Evolutionary conservation across 768 basidiomycete genomes (phyloP).

Genomic region (Exsudoporus frostii): DNA sequence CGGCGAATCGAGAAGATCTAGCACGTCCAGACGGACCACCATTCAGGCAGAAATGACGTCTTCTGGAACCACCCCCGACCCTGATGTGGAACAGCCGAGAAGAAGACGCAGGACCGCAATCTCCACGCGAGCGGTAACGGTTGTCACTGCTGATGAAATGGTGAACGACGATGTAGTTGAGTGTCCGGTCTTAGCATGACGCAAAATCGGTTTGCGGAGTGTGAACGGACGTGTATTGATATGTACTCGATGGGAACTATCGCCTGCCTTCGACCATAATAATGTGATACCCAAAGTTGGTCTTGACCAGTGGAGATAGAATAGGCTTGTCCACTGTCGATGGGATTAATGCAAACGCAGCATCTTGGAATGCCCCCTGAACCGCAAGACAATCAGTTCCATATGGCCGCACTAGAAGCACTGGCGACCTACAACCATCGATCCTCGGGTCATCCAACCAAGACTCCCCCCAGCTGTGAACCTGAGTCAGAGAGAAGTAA

Average conservation of each 20-base stretch:
- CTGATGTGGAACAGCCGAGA: conserved; percentile 58
- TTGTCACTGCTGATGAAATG: conserved; percentile 32
- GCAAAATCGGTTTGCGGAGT: conserved; percentile 1
- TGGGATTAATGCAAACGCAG: conserved; percentile 76
- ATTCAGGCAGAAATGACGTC: conserved; percentile 49
- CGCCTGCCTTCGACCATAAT: conserved; percentile 90
- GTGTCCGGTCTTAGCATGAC: conserved; percentile 21
- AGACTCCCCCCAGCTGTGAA: conserved; percentile 74
- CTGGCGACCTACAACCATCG: conserved; percentile 63
- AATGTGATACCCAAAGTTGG: conserved; percentile 82
- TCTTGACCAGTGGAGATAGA: conserved; percentile 73
- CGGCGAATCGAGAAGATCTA: conserved; percentile 35
- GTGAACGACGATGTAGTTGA: conserved; percentile 33
- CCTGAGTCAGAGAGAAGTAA: background rate
- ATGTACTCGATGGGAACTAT: conserved; percentile 27
- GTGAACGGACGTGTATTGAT: conserved; percentile 18
- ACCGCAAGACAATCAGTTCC: conserved; percentile 3
- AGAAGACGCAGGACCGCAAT: conserved; percentile 38
- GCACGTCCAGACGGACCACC: conserved; percentile 36
- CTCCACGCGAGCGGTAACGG: conserved; percentile 26
- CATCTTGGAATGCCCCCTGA: conserved; percentile 78
- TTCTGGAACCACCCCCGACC: conserved; percentile 54
- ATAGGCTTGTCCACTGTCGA: conserved; percentile 80
- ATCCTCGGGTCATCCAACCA: conserved; percentile 84
- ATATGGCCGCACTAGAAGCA: background rate